These are phyloP conservation scores for Letharia columbiana DNA, from an alignment of 495 filamentous ascomycete species.

Conservation along the genomic window DNA sequence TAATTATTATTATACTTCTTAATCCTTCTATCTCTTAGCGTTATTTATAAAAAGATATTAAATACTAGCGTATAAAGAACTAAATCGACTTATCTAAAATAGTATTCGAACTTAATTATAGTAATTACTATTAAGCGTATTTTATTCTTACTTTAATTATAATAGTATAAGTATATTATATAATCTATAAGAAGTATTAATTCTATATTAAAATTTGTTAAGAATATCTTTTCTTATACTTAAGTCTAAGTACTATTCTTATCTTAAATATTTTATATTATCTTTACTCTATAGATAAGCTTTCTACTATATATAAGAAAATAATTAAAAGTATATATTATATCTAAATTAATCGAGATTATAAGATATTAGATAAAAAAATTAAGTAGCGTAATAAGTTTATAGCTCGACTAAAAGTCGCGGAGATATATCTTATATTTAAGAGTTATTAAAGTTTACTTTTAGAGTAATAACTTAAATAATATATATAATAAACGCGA, in stretches of 20 bases:
- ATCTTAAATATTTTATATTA: slow-evolving; percentile 1
- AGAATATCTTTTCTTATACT: background rate
- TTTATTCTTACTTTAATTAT: slow-evolving; percentile 2
- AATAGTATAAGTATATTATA: slow-evolving; percentile 5
- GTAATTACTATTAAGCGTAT: slow-evolving; percentile 7
- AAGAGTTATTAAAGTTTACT: background rate
- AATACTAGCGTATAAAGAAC: background rate
- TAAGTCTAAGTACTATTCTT: background rate
- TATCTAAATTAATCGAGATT: slow-evolving; percentile 16
- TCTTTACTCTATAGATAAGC: background rate
- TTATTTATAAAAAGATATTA: background rate
- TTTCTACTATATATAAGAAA: slow-evolving; percentile 6
- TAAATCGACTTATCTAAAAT: slow-evolving; percentile 4
- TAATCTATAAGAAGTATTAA: slow-evolving; percentile 1
- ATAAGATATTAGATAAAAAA: slow-evolving; percentile 2
- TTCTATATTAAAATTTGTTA: slow-evolving; percentile 5
- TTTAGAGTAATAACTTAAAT: background rate
- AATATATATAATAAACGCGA: background rate
- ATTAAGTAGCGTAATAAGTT: slow-evolving; percentile 3
- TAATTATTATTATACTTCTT: background rate
- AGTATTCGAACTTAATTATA: slow-evolving; percentile 5
- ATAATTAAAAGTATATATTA: background rate
- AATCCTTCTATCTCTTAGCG: slow-evolving; percentile 5
- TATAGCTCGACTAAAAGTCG: background rate
- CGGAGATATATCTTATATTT: slow-evolving; percentile 11